Base-by-base conservation (phyloP, 1,284 basidiomycete species). In the Heterobasidion irregulare region DNA sequence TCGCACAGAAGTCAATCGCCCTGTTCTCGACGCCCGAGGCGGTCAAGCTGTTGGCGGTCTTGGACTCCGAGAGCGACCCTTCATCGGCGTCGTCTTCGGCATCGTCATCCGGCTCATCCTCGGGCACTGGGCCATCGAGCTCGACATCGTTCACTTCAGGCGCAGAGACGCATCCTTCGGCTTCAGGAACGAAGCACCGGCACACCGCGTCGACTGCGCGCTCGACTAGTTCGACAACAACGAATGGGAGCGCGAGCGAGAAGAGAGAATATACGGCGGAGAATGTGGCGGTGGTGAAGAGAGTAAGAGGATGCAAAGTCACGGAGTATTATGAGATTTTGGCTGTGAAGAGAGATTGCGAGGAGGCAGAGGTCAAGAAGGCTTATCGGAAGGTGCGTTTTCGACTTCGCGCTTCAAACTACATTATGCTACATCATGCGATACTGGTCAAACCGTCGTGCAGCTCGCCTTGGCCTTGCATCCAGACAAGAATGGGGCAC, bases 401-500 rank as follows among this genome's bases (percentile, higher is more conserved):
- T 47, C n/a, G 18, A 44, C 43, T 48, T 26, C 35, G 43, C 8
- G 33, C 33, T 38, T 32, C 26, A 5, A 26, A 26, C 26, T 26
- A 26, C 26, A 43, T 44, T 19, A 54, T 38, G 59, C 26, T 26
- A 26, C 26, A 26, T 26, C 6, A 5, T 5, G 4, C 6, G 26
- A 26, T 5, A 26, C 26, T 26, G 6, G 6, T 26, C 26, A 26
- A 26, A 6, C 26, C 52, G 33, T 54, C 60, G 3, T 48, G 13
- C 62, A 96, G 92, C 80, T 98, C 56, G 96, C 96, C 43, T 75
- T 99, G 57, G 89, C 90, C 51, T 71, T 98, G 60, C 96, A 98
- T 75, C 96, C 96, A 0, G 96, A 99, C 71, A 98, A 98, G 76
- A 98, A 98, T 66, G 90, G 92, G 15, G 97, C 97, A 16, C 96